A percentile compares a stretch with the other conserved stretches of the same genome.
Evolutionary conservation across 768 basidiomycete species (phyloP).

Genomic region (Tricholoma flavovirens): DNA sequence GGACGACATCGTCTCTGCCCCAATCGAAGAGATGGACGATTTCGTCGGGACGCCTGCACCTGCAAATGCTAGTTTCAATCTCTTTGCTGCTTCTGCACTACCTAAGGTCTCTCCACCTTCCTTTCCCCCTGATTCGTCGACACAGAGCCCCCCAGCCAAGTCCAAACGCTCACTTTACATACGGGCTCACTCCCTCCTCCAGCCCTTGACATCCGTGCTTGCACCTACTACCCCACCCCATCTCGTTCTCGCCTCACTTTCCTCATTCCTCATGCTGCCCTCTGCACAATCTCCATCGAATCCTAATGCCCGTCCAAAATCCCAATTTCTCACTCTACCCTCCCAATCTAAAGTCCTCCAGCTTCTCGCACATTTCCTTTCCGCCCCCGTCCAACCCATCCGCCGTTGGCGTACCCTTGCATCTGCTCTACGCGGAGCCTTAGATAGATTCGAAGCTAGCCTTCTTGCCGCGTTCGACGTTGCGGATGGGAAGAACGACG

Average conservation of each 20-base stretch:
- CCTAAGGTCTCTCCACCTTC: neutral
- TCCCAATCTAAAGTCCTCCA: slow-evolving; percentile 63
- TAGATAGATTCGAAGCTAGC: slow-evolving; percentile 84
- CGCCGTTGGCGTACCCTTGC: slow-evolving; percentile 58
- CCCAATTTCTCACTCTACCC: slow-evolving; percentile 34
- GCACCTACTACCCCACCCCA: slow-evolving; percentile 50
- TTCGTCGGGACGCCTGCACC: slow-evolving; percentile 30
- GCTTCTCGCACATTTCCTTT: slow-evolving; percentile 72
- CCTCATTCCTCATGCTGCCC: slow-evolving; percentile 28
- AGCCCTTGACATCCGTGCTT: slow-evolving; percentile 51
- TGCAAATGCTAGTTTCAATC: neutral
- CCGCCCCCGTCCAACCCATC: slow-evolving; percentile 63
- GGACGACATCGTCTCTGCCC: slow-evolving; percentile 24
- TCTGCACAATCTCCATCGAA: neutral
- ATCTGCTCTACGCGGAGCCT: slow-evolving; percentile 64
- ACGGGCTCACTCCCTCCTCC: slow-evolving; percentile 60
- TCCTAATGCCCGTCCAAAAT: slow-evolving; percentile 1
- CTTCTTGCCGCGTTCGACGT: slow-evolving; percentile 85
- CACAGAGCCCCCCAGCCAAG: neutral
- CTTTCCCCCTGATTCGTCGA: neutral
- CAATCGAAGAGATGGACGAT: slow-evolving; percentile 41
- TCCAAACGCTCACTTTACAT: slow-evolving; percentile 44
- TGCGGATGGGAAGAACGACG: slow-evolving; percentile 73
- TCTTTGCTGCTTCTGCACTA: neutral
- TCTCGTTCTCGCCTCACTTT: slow-evolving; percentile 56